Evolutionary conservation across 192 early-diverging fungal genomes (phyloP), one percentile per base, ranked within the genome.

Genomic region (Dissophora globulifera): DNA sequence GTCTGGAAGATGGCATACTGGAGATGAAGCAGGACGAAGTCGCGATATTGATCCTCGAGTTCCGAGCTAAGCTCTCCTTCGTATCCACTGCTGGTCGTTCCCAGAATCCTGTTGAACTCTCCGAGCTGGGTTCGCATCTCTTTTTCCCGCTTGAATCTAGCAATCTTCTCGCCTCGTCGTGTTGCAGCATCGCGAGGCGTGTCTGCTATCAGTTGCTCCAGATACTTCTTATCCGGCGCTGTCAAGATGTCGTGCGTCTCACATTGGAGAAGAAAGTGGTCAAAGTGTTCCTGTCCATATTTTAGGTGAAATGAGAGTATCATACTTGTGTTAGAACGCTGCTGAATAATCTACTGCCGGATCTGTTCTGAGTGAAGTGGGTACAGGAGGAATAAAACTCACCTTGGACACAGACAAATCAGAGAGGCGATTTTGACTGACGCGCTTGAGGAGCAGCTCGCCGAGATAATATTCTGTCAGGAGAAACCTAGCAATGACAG

Each of bases 141-240:
- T 67, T 92, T 89, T 67, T 97, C 95, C 10, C 93, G 82, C 52
- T 92, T 91, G 56, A 86, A 90, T 1, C 92, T 82, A 0, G 83
- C 88, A 76, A 94, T 91, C 67, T 96, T 93, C 45, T 83, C 89
- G 62, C 85, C 67, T 67, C 92, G 76, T 69, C 79, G 64, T 56
- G 80, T 79, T 57, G 87, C 83, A 46, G 84, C 57, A 76, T 89
- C 80, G 46, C 68, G 66, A 4, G 32, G 51, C 56, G 78, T 58
- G 80, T 75, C 42, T 67, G 62, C 58, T 50, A 76, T 56, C 41
- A 58, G 52, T 78, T 79, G 50, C 81, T 86, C 55, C 60, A 69
- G 47, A 23, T 72, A 75, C 41, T 83, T 83, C 26, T 63, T 72
- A 40, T 83, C 82, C 62, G 62, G 40, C 9, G 65, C 50, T 4